These are phyloP conservation scores for Cryptococcus sp. DNA, from an alignment of 1,284 basidiomycete genomes.

Conservation along the genomic window DNA sequence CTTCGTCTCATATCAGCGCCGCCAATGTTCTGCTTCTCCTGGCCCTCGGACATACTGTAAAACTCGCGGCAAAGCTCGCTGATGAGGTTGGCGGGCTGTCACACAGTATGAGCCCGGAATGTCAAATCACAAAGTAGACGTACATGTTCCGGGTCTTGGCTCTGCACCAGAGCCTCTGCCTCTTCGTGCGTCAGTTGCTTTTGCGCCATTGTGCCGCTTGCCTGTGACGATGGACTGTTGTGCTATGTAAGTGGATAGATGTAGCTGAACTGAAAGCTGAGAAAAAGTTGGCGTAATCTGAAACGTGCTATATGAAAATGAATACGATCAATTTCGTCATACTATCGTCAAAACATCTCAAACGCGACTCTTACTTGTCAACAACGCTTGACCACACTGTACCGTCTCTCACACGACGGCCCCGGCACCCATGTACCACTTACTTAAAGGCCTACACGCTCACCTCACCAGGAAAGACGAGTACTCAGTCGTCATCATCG, in stretches of 20 bases:
- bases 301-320: neutral
- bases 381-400: neutral
- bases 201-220: slow-evolving; percentile 4
- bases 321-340: no score
- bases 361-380: no score
- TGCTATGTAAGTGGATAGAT: neutral
- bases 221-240: no score
- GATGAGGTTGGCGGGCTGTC: slow-evolving; percentile 77
- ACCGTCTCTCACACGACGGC: neutral
- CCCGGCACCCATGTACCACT: slow-evolving; percentile 69
- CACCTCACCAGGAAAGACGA: slow-evolving; percentile 90
- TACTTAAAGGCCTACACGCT: slow-evolving; percentile 83
- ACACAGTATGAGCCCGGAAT: neutral
- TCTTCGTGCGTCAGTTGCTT: slow-evolving; percentile 18
- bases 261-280: neutral
- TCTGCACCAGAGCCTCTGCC: slow-evolving; percentile 51
- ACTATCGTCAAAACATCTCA: no score
- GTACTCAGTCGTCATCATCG: slow-evolving; percentile 89
- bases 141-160: slow-evolving; percentile 56
- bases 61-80: slow-evolving; percentile 67
- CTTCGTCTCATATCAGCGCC: slow-evolving; percentile 55
- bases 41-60: slow-evolving; percentile 42
- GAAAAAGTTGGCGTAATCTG: neutral
- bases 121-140: slow-evolving; percentile 18
- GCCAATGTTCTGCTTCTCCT: no score